Conservation (phyloP, 225 moss, liverwort and hornwort species). For the Pseudoscleropodium purum region DNA sequence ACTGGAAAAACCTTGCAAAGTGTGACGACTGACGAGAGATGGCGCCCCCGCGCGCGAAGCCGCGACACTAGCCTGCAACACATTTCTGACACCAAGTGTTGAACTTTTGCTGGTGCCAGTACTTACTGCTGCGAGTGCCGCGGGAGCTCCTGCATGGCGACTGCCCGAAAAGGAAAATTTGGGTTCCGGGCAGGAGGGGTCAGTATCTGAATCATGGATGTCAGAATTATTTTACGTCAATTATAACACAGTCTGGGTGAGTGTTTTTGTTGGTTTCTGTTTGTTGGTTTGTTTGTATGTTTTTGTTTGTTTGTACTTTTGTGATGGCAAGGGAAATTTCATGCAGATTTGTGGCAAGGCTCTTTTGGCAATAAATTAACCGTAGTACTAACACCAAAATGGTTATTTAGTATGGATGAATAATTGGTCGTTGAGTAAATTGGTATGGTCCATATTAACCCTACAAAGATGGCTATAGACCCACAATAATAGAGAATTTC, state of each 20-base stretch:
- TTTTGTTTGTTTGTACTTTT: background rate
- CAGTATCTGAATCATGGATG: background rate
- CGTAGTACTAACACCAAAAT: background rate
- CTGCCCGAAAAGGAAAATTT: background rate
- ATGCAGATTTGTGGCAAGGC: background rate
- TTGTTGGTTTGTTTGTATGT: background rate
- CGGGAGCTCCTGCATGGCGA: background rate
- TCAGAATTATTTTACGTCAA: background rate
- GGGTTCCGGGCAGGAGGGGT: background rate
- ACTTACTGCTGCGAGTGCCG: background rate
- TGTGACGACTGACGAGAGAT: background rate
- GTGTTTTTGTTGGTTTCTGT: background rate
- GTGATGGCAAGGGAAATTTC: background rate
- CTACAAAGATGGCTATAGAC: too few species aligned
- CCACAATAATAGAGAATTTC: too few species aligned
- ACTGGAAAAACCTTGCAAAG: background rate
- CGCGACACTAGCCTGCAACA: background rate
- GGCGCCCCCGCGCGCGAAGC: background rate
- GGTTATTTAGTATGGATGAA: background rate
- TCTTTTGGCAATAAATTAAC: background rate
- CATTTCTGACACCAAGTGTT: background rate
- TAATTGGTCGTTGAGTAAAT: accelerated
- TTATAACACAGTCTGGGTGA: background rate
- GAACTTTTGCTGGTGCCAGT: background rate
- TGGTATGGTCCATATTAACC: background rate